A percentile compares a stretch with the other conserved stretches of the same genome.
These are phyloP conservation scores for Populus euphratica DNA, from an alignment of 345 rosid genomes.

Conservation along the genomic window DNA sequence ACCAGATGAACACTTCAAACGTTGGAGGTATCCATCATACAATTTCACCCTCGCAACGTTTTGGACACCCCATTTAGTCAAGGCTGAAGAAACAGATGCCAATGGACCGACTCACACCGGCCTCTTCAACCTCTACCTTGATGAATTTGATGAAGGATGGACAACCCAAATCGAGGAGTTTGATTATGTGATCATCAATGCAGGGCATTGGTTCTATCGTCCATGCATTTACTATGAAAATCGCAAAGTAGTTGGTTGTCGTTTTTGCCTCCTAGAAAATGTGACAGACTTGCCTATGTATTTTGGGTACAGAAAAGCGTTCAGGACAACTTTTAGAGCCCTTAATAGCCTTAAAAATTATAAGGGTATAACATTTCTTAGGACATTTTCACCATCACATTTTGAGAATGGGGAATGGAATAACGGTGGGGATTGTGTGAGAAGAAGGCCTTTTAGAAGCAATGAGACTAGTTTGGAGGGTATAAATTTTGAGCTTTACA, in stretches of 20 bases:
- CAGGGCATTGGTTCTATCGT: slow-evolving; percentile 90
- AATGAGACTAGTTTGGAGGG: slow-evolving; percentile 54
- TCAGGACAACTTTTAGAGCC: slow-evolving; percentile 64
- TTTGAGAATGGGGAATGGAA: slow-evolving; percentile 82
- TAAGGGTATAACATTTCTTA: slow-evolving; percentile 54
- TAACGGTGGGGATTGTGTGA: slow-evolving; percentile 69
- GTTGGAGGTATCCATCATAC: slow-evolving; percentile 62
- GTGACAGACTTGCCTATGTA: slow-evolving; percentile 55
- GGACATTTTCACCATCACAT: slow-evolving; percentile 75
- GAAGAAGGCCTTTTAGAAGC: slow-evolving; percentile 50
- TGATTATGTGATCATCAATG: slow-evolving; percentile 55
- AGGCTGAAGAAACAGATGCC: slow-evolving; percentile 34
- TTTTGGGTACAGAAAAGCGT: slow-evolving; percentile 60
- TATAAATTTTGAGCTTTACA: slow-evolving; percentile 46
- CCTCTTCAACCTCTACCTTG: slow-evolving; percentile 60
- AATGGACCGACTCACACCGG: slow-evolving; percentile 39
- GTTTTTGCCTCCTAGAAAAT: slow-evolving; percentile 46
- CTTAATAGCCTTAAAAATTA: slow-evolving; percentile 46
- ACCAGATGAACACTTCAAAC: slow-evolving; percentile 50
- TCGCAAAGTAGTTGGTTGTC: slow-evolving; percentile 47
- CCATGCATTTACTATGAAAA: slow-evolving; percentile 55
- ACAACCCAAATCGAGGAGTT: slow-evolving; percentile 48
- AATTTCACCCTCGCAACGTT: slow-evolving; percentile 69
- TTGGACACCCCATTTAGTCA: slow-evolving; percentile 68
- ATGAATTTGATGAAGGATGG: slow-evolving; percentile 57